Evolutionary conservation across 768 basidiomycete species (phyloP), one percentile per base, ranked within the genome.

Genomic region (Macrolepiota fuliginosa): DNA sequence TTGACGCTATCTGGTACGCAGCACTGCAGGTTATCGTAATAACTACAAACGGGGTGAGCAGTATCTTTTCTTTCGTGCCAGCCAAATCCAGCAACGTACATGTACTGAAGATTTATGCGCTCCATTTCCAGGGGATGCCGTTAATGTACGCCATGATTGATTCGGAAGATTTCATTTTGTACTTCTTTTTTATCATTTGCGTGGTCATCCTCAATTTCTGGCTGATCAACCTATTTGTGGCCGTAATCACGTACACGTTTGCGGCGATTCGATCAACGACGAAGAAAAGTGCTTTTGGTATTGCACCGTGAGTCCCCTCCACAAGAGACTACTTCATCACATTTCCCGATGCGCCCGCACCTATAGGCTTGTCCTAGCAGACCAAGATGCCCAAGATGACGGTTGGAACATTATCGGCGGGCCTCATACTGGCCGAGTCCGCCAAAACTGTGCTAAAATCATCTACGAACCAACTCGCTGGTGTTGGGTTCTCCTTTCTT

Each of bases 201-300:
- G 78, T 98, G 63, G 76, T 98, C 64, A 82, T 97, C 19, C 81
- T 98, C 67, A 97, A 98, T 73, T 93, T 97, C 71, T 94, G 92
- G 92, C 80, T 96, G 61, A 88, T 96, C 79, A 94, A 94, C 70
- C 74, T 96, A 45, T 91, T 96, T 70, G 92, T 97, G 60, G 95
- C 95, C 15, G 94, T 97, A n/a, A 96, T 96, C 64, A 93, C 94
- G 35, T 90, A 94, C 68, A 92, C 92, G 0, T 98, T 98, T 71
- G 86, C 86, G 17, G 91, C 90, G 15, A 97, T 97, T 63, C 80
- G 93, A 37, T 81, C 85, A 3, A 88, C 92, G 68, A 97, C 96
- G 2, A 85, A 88, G 71, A 90, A 89, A 70, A 94, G 92, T 72
- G 96, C 96, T 0, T 98, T 98, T 71, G 94, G 94, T 36, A 92